Evolutionary conservation across 2,329 filamentous ascomycete species (phyloP).

Genomic region (Hymenoscyphus repandus): DNA sequence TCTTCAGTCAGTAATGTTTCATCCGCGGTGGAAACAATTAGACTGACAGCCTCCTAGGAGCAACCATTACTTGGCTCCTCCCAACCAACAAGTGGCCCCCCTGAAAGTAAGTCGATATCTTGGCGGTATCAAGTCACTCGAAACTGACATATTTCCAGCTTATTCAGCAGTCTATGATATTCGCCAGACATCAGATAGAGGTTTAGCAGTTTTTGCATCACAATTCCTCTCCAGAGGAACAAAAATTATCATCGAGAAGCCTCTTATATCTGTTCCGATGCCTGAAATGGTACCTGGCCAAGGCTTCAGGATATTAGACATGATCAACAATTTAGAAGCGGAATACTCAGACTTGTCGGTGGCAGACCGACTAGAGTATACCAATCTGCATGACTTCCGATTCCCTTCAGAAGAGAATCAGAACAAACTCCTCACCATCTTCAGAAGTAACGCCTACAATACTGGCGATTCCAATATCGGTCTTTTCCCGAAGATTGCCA

Average conservation of each 20-base stretch:
- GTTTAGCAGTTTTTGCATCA: constrained; percentile 37
- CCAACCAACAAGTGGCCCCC: too few relatives aligned
- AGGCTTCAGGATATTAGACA: constrained; percentile 31
- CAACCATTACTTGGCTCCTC: too few relatives aligned
- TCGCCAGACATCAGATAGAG: constrained; percentile 33
- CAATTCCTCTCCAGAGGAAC: constrained; percentile 33
- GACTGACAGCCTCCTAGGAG: too few relatives aligned
- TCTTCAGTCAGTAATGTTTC: too few relatives aligned
- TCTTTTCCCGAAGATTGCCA: constrained; percentile 33
- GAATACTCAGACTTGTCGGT: constrained; percentile 9
- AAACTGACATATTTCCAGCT: too few relatives aligned
- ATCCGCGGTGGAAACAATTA: too few relatives aligned
- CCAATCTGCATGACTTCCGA: constrained; percentile 15
- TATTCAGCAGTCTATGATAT: constrained; percentile 22
- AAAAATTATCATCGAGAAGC: constrained; percentile 35
- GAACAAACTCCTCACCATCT: constrained; percentile 23
- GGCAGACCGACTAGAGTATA: constrained; percentile 11
- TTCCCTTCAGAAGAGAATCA: constrained; percentile 22
- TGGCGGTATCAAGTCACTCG: too few relatives aligned
- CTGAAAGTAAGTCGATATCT: too few relatives aligned
- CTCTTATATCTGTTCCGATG: constrained; percentile 32
- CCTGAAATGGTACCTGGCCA: constrained; percentile 27
- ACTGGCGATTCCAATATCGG: constrained; percentile 29
- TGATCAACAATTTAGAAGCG: constrained; percentile 31
- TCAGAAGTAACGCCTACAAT: constrained; percentile 20